Conservation (phyloP, 2,329 filamentous ascomycete genomes). For the Metarhizium robertsii region DNA sequence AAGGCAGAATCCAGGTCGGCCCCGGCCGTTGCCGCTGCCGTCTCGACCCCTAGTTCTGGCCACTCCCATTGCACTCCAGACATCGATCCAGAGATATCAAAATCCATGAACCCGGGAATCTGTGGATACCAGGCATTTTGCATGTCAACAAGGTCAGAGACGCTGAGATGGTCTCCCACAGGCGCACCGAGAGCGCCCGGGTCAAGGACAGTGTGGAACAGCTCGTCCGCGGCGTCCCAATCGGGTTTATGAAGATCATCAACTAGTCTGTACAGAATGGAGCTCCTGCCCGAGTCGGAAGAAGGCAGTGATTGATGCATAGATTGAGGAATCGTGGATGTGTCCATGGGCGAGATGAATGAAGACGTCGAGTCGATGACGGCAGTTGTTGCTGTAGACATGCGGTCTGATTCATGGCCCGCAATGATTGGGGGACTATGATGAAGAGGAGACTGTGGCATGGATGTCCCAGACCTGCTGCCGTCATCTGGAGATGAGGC, state of each 20-base stretch:
- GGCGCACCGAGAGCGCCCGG: conserved; percentile 10
- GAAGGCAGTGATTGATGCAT: conserved; percentile 12
- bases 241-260: conserved; percentile 14
- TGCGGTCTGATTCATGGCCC: conserved; percentile 7
- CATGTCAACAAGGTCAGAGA: conserved; percentile 14
- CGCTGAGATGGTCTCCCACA: conserved; percentile 12
- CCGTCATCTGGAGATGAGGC: conserved; percentile 8
- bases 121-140: conserved; percentile 20
- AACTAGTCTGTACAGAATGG: conserved; percentile 13
- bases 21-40: conserved; percentile 3
- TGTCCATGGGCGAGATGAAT: conserved; percentile 11
- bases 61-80: conserved; percentile 19
- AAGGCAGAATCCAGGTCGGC: conserved; percentile 14
- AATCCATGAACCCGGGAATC: conserved; percentile 19
- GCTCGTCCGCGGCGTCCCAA: conserved; percentile 15
- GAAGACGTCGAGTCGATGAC: conserved; percentile 6
- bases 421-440: conserved; percentile 1
- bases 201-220: conserved; percentile 14
- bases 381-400: conserved; percentile 10
- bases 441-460: conserved; percentile 14
- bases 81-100: conserved; percentile 16
- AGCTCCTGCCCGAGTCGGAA: conserved; percentile 10
- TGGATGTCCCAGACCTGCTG: conserved; percentile 6
- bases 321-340: conserved; percentile 3
- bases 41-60: conserved; percentile 11